Evolutionary conservation across 1,284 basidiomycete genomes (phyloP), one percentile per base, ranked within the genome.

Genomic region (Mycosarcoma maydis): DNA sequence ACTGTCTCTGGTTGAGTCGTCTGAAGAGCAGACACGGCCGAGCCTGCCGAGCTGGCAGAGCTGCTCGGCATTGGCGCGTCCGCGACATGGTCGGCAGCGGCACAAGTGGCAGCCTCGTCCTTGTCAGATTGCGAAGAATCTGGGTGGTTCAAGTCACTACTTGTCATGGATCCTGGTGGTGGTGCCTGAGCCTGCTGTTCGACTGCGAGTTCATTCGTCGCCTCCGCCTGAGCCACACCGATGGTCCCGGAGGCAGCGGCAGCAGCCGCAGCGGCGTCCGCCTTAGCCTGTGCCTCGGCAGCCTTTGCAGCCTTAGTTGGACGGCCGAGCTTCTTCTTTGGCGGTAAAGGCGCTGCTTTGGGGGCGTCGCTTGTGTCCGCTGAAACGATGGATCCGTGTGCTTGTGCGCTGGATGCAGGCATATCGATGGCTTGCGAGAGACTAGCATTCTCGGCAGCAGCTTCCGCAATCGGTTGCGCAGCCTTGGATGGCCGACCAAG

Each of bases 261-360:
- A n/a, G n/a, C n/a, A n/a, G 45, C 19, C 22, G 48, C 14, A 38
- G 19, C 38, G 30, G 45, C 26, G 11, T 37, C 40, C 14, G 38
- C 27, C 2, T 24, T 27, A 10, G 32, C 41, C 33, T 46, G 43
- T 4, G 38, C 38, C 38, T n/a, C 17, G 24, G 49, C 34, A 43
- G 40, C 29, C 22, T 34, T 20, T 11, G 23, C 54, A 34, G 54
- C 29, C 13, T 50, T 44, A 11, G 30, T 19, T n/a, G 46, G 54
- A 19, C 54, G 41, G 19, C 47, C 42, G 6, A 17, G 14, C 37
- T 50, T 57, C 41, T 38, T 52, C 26, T 33, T 43, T 22, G 37
- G 36, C 17, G 50, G 50, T 17, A 23, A 16, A 20, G 33, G 33
- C 13, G n/a, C 2, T 17, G n/a, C 2, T 30, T 33, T 29, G 7